phyloP scores from a whole-genome alignment of 495 filamentous ascomycete genomes.

The Lasiosphaeris hirsuta region DNA sequence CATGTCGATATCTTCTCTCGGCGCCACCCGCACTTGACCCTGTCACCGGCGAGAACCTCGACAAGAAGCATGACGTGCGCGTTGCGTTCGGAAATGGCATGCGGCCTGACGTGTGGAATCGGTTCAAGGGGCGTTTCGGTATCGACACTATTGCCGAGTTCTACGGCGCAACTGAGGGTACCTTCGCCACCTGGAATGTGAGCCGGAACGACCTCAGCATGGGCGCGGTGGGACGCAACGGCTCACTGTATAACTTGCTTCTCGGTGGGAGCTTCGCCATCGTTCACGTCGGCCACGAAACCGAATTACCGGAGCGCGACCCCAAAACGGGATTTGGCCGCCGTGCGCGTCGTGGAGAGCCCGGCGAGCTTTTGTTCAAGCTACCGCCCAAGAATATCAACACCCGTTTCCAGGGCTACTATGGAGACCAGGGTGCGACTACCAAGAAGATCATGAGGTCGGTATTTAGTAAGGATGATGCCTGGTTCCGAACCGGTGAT shows the following conservation, averaged over 20 bases:
- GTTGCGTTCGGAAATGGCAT: conserved; percentile 91
- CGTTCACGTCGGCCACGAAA: conserved; percentile 70
- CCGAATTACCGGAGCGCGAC: conserved; percentile 67
- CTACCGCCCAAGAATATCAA: conserved; percentile 64
- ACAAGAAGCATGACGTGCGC: conserved; percentile 72
- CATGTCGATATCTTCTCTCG: conserved; percentile 82
- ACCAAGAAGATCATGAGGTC: conserved; percentile 74
- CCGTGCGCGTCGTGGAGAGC: conserved; percentile 54
- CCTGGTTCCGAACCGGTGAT: conserved; percentile 85
- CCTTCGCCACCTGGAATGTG: conserved; percentile 68
- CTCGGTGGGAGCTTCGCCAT: conserved; percentile 51
- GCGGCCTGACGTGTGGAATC: conserved; percentile 86
- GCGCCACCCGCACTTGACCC: conserved; percentile 62
- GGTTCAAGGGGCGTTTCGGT: conserved; percentile 82
- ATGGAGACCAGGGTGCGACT: conserved; percentile 69
- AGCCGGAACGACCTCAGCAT: conserved; percentile 69
- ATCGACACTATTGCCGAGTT: conserved; percentile 82
- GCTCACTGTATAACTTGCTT: conserved; percentile 55
- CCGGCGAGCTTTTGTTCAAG: conserved; percentile 76
- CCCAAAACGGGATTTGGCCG: conserved; percentile 70
- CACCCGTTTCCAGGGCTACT: conserved; percentile 81
- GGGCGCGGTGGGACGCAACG: conserved; percentile 81
- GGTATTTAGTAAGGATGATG: conserved; percentile 77
- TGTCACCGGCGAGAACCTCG: conserved; percentile 65
- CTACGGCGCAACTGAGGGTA: conserved; percentile 85